Evolutionary conservation across 352 stramenopile species (phyloP), one percentile per base, ranked within the genome.

Genomic region (Aphanomyces euteiches): DNA sequence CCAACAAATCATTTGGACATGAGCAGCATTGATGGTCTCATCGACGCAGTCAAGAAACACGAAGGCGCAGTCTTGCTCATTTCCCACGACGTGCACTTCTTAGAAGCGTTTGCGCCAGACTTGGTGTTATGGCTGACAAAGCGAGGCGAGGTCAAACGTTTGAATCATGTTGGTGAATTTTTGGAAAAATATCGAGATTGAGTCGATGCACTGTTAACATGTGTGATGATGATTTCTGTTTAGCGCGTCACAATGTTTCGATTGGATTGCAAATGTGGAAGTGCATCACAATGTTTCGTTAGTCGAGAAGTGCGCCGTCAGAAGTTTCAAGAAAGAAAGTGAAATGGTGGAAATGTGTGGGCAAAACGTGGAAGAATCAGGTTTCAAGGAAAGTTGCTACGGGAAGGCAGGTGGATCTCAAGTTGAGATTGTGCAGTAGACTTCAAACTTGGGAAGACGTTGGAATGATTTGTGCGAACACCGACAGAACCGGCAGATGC

Each of bases 1-100:
- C 78, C 81, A 56, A 82, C 76, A 6, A 93, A 92, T 60, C 89
- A 98, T 75, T 73, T 97, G 10, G 78, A 83, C 57, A 74, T 83
- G 36, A 81, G 89, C 43, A 88, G 81, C 43, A 90, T 95, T 56
- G 77, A 80, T 47, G 73, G 73, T 8, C 69, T 73, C 3, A 77
- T 75, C 5, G 78, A 85, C n/a, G 82, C 79, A 1, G 47, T 90
- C 64, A 75, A 79, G 5, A 81, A 76, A 21, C 88, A 85, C 39
- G 67, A 85, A 60, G 82, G 82, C 65, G 74, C 80, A 1, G 73
- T 90, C 5, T 75, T 88, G 56, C 72, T 90, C n/a, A 88, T 90
- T 57, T 88, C 79, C 3, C 82, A 90, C 67, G 80, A 90, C 61
- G 57, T 86, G 39, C 76, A 85, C 60, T 90, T 90, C 50, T 67